Base-by-base conservation (phyloP, 495 filamentous ascomycete species). In the Neurospora sp. region DNA sequence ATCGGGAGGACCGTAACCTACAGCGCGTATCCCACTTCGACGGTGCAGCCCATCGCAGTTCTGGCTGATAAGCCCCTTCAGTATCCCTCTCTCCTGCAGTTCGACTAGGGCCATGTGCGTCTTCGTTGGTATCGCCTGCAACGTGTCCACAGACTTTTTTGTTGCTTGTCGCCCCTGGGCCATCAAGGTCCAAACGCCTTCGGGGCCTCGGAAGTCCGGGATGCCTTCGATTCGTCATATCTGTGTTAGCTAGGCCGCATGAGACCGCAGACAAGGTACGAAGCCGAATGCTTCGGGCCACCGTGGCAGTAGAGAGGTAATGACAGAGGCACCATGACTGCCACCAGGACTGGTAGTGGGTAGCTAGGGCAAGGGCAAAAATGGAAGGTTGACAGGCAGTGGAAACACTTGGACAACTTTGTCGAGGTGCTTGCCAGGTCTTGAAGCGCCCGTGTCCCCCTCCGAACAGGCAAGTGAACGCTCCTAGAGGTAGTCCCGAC, bases 41-140 rank as follows among this genome's bases (percentile, higher is more conserved):
- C 84, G 77, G 70, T 86, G 83, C 38, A 85, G 74, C 0, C 81
- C 82, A 72, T 86, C 83, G 74, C 83, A 85, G 73, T 86, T 85
- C 73, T 85, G 82, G 75, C 82, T 84, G 42, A 86, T 73, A 35
- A 85, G 70, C 73, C 84, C 81, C 72, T 83, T 85, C 65, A 84
- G 44, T 2, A 83, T 70, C 10, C 80, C 82, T 2, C 73, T 74
- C 38, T 83, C 79, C 70, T 85, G 83, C 53, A 85, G 72, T 72
- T 81, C 83, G 1, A 85, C 84, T 3, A 86, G 78, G 5, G 83
- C 84, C 83, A 86, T 86, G 72, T 86, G 83, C 0, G 83, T 82
- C 42, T 77, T 73, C 4, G 82, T 84, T n/a, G 83, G 82, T 35
- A 85, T 78, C 5, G 82, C 84, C 61, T 85, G 80, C 39, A 84